Base-by-base conservation (phyloP, 441 rosid genomes). In the Isatis lusitanica region DNA sequence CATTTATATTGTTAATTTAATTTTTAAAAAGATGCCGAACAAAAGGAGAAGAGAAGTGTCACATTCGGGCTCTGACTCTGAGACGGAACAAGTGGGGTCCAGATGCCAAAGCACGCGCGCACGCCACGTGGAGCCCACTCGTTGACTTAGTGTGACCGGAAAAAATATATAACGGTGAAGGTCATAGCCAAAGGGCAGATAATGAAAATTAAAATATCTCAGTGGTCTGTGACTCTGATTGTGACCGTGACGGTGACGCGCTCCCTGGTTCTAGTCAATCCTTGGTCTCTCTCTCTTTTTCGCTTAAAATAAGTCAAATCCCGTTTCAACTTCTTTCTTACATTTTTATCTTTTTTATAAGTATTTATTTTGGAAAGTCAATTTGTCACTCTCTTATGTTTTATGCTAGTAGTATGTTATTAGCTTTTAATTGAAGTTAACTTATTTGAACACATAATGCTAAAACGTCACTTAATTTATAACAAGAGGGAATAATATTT, bases 111-210 rank as follows among this genome's bases (percentile, higher is more conserved):
- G 86, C 98, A 92, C 92, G 98, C 98, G 81, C 84, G 95, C 94
- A 85, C 89, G 90, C 88, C 87, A 85, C 83, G 85, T 85, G 94
- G 96, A 77, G 71, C 97, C 97, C 86, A 67, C 72, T 43, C 77
- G 88, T 88, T 87, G 92, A 88, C 97, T 40, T 73, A 5, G 0
- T 12, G 51, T 46, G 52, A 69, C 82, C 61, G 66, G 82, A 46
- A 68, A 77, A 61, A 50, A 35, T 13, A 31, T 31, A 30, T 52
- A 66, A 70, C 81, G 73, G 17, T 71, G 73, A 82, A 72, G 80
- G 74, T 46, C 74, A 65, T 66, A 31, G n/a, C 74, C 76, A 65
- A 69, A 44, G 51, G 63, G 60, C 74, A 64, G 38, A 60, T 50
- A 31, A 43, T 30, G n/a, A 28, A 44, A 15, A 21, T 1, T 7